Base-by-base conservation (phyloP, 2,329 filamentous ascomycete genomes). In the Aspergillus sp. region DNA sequence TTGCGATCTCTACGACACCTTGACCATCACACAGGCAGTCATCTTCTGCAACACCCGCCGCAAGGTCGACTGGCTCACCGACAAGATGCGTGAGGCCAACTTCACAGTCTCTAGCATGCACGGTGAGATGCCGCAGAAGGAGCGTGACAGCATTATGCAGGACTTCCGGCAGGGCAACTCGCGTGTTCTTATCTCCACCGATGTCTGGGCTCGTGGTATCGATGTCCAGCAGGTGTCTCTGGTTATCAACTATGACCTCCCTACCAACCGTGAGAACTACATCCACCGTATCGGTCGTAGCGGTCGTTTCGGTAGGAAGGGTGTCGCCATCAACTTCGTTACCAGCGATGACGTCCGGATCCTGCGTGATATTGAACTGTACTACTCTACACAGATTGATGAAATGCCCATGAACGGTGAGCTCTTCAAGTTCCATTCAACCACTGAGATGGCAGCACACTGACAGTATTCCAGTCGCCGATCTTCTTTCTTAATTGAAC, bases 41-140 rank as follows among this genome's bases (percentile, higher is more conserved):
- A 98, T 98, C 68, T 98, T 98, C 79, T 98, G 93, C 80, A 98
- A 98, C 74, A 98, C 93, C 5, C 85, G 93, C 58, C 84, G 93
- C 70, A 98, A 98, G 86, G 93, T 98, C 46, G 93, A 98, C 70
- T 98, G 93, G 93, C 76, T 98, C 51, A 97, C 93, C 4, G 93
- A 98, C 74, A 98, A 98, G 79, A 95, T 98, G 88, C 87, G 90
- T 55, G 93, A 96, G 69, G 89, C 90, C 61, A 96, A 98, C 75
- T 98, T 98, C 70, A 98, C 93, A 0, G 93, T 98, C 57, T 94
- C 88, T 61, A 91, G 88, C 61, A 98, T 98, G 93, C 93, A 98
- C 67, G 93, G 93, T 58, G 93, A 98, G 63, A 98, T 98, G 93
- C 90, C 90, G 20, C 93, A 98, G 70, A 93, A 93, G 73, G 90